phyloP scores from a whole-genome alignment of 2,329 filamentous ascomycete genomes.

The Sclerotinia glacialis region DNA sequence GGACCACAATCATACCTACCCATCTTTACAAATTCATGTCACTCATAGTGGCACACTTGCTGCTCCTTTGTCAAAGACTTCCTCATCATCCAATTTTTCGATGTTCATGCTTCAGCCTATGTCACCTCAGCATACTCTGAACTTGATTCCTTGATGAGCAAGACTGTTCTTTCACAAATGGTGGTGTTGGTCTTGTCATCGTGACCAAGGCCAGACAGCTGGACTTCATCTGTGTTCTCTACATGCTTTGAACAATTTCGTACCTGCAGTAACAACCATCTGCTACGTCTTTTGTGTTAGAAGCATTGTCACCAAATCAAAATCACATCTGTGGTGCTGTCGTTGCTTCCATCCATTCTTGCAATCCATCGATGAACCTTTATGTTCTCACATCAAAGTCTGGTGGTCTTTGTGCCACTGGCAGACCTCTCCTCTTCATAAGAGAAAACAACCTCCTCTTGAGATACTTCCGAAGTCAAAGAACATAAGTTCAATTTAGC shows the following conservation, averaged over 20 bases:
- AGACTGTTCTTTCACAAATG: not conserved
- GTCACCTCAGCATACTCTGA: fast-evolving
- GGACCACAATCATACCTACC: no score
- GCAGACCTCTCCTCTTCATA: not conserved
- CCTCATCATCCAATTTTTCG: not conserved
- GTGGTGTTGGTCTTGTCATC: not conserved
- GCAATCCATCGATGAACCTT: slow-evolving; percentile 39
- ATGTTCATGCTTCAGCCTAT: not conserved
- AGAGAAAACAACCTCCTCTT: not conserved
- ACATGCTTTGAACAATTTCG: no score
- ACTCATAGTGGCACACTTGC: not conserved
- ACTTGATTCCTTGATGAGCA: not conserved
- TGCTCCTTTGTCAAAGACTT: not conserved
- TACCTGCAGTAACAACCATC: not conserved
- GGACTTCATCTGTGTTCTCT: not conserved
- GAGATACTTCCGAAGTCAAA: not conserved
- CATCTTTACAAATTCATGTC: not conserved
- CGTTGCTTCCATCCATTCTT: slow-evolving; percentile 85
- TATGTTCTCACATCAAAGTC: not conserved
- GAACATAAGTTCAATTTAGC: not conserved
- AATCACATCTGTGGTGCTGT: slow-evolving; percentile 71
- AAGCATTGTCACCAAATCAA: not conserved
- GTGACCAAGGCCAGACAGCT: no score
- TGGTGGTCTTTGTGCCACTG: not conserved
- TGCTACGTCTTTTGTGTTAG: fast-evolving